Conservation (phyloP, 345 rosid species). For the Cardamine chenopodiifolia region DNA sequence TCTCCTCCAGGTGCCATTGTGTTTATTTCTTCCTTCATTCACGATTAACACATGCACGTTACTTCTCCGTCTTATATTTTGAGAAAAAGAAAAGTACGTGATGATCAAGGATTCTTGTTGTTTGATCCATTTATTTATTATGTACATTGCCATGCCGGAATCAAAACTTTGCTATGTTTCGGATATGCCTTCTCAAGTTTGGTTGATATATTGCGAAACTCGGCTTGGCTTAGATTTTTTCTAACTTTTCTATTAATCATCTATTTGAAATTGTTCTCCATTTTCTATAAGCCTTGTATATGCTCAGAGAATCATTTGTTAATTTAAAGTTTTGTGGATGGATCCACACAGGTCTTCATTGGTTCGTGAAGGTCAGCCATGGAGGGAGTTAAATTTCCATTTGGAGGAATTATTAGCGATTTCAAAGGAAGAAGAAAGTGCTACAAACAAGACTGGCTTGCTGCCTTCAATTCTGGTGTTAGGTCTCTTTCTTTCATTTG, state of each 20-base stretch:
- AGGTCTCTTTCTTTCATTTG: constrained; percentile 35
- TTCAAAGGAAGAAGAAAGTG: constrained; percentile 62
- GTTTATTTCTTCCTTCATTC: not conserved
- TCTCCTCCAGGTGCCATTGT: constrained; percentile 36
- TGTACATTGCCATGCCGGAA: not conserved
- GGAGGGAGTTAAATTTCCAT: constrained; percentile 47
- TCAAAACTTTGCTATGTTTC: not conserved
- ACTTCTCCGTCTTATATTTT: no score
- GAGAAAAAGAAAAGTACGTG: not conserved
- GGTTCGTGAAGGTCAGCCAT: constrained; percentile 46
- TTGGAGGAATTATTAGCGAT: constrained; percentile 55
- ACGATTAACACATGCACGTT: not conserved
- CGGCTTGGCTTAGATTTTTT: not conserved
- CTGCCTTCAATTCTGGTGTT: constrained; percentile 47
- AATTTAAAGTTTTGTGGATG: not conserved
- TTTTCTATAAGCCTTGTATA: not conserved
- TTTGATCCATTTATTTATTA: not conserved
- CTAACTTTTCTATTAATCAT: no score
- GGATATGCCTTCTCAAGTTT: not conserved
- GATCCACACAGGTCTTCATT: constrained; percentile 4
- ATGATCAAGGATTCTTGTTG: not conserved
- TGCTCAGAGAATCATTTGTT: not conserved
- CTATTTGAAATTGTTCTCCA: not conserved
- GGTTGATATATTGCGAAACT: no score
- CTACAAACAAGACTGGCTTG: constrained; percentile 61